Base-by-base conservation (phyloP, 1,139 yeast genomes). In the Williopsis jadinii region DNA sequence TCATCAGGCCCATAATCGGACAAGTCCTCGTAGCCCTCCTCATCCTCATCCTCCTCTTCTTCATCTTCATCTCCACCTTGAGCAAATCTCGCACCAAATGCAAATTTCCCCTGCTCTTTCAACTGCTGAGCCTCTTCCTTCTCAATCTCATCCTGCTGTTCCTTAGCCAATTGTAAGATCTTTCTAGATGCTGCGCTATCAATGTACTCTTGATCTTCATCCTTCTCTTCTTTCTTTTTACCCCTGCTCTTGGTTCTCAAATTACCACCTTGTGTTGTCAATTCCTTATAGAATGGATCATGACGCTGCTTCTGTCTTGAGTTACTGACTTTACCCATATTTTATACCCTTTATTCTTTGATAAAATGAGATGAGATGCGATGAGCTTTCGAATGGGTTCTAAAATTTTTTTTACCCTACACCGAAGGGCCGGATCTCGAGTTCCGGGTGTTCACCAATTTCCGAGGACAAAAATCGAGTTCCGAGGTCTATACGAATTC, bases 81-180 rank as follows among this genome's bases (percentile, higher is more conserved):
- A 2, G 40, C 50, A 35, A 61, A 64, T 51, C 66, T 60, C 9
- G 54, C 39, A 11, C 64, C 46, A 34, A 57, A 53, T 6, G 48
- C 40, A 30, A 53, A 47, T 52, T 58, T 43, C 1, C 60, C 49
- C 40, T 54, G 41, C 40, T 53, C 59, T 44, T 50, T 64, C 9
- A 40, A 12, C 32, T 62, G 60, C 11, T 34, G 29, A 13, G 32
- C 5, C 49, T 80, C 87, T 58, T 86, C 95, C 8, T 63, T 69
- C 44, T 75, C 84, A 28, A 90, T 62, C 60, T 92, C 98, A 37
- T 85, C 90, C 61, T 88, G 97, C 65, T 92, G 98, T 55, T 84
- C 92, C 54, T 76, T 80, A 12, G 97, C 98, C 51, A 92, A 70
- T 59, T 84, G 85, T 50, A 92, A 70, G 62, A 92, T 90, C 66